Evolutionary conservation across 768 basidiomycete genomes (phyloP).

Genomic region (Brasilioporus rufonigricans): DNA sequence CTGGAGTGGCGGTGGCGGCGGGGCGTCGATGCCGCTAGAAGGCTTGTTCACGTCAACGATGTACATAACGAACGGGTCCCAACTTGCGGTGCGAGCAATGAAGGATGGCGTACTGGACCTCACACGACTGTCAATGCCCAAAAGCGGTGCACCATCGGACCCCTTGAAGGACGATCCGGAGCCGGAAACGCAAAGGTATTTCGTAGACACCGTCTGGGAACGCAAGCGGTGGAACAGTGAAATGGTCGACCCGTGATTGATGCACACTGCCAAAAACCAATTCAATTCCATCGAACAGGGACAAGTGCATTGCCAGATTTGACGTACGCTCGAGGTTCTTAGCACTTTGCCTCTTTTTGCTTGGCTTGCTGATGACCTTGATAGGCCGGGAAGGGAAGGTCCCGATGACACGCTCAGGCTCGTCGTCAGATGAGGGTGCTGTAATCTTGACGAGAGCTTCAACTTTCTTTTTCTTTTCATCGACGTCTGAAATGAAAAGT

Average conservation of each 20-base stretch:
- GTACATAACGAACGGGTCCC: slow-evolving; percentile 97
- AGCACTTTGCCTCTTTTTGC: slow-evolving; percentile 92
- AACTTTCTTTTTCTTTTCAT: slow-evolving; percentile 94
- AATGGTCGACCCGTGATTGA: slow-evolving; percentile 93
- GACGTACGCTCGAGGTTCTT: slow-evolving; percentile 89
- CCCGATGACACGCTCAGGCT: slow-evolving; percentile 81
- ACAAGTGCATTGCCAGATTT: slow-evolving; percentile 6
- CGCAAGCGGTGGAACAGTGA: slow-evolving; percentile 95
- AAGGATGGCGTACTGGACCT: slow-evolving; percentile 80
- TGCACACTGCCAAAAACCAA: slow-evolving; percentile 63
- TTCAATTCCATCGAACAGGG: slow-evolving; percentile 15
- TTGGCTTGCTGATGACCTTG: slow-evolving; percentile 97
- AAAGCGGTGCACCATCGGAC: slow-evolving; percentile 84
- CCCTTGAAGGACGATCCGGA: slow-evolving; percentile 90
- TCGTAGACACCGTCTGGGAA: slow-evolving; percentile 93
- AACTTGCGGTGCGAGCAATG: slow-evolving; percentile 85
- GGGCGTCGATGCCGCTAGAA: slow-evolving; percentile 69
- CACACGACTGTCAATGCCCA: slow-evolving; percentile 73
- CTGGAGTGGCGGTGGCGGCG: slow-evolving; percentile 78
- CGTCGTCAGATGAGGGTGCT: slow-evolving; percentile 75
- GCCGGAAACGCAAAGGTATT: slow-evolving; percentile 94
- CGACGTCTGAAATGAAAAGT: slow-evolving; percentile 91
- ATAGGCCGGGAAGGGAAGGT: slow-evolving; percentile 92
- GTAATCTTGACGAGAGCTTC: slow-evolving; percentile 90
- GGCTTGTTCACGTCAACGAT: slow-evolving; percentile 92